Evolutionary conservation across 2,329 filamentous ascomycete genomes (phyloP).

Genomic region (Nothophaeocryptopus gaeumannii): DNA sequence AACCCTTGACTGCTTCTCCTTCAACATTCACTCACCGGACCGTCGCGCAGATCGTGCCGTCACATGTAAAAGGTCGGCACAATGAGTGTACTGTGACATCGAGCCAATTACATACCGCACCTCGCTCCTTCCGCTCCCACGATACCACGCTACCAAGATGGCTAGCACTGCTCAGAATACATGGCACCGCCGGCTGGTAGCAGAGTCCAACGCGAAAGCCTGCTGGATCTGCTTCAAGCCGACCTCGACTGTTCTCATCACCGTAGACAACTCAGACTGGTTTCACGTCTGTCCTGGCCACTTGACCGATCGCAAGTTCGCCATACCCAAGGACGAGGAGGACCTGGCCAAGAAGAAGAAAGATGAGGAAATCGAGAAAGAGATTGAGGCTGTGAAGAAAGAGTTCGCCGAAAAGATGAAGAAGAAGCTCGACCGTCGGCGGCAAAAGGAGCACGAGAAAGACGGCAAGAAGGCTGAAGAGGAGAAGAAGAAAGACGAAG

Average conservation of each 20-base stretch:
- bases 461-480: slow-evolving; percentile 64
- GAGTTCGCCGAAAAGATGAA: slow-evolving; percentile 51
- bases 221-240: slow-evolving; percentile 93
- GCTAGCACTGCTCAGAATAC: slow-evolving; percentile 52
- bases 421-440: slow-evolving; percentile 41
- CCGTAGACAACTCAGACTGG: slow-evolving; percentile 79
- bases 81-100: too few species aligned
- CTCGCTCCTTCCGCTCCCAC: too few species aligned
- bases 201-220: slow-evolving; percentile 75
- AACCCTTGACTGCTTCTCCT: too few species aligned
- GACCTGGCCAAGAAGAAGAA: slow-evolving; percentile 54
- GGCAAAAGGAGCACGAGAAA: slow-evolving; percentile 42
- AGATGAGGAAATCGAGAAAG: slow-evolving; percentile 47
- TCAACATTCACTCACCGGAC: too few species aligned
- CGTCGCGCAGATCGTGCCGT: too few species aligned
- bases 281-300: slow-evolving; percentile 88
- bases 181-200: slow-evolving; percentile 83
- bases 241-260: slow-evolving; percentile 81
- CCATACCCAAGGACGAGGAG: slow-evolving; percentile 67
- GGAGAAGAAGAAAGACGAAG: slow-evolving; percentile 71
- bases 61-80: too few species aligned
- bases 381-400: slow-evolving; percentile 50
- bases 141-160: too few species aligned
- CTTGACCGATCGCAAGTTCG: slow-evolving; percentile 79
- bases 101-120: too few species aligned